phyloP scores from a whole-genome alignment of 2,329 filamentous ascomycete genomes.

The Trichoderma afroharzianum region DNA sequence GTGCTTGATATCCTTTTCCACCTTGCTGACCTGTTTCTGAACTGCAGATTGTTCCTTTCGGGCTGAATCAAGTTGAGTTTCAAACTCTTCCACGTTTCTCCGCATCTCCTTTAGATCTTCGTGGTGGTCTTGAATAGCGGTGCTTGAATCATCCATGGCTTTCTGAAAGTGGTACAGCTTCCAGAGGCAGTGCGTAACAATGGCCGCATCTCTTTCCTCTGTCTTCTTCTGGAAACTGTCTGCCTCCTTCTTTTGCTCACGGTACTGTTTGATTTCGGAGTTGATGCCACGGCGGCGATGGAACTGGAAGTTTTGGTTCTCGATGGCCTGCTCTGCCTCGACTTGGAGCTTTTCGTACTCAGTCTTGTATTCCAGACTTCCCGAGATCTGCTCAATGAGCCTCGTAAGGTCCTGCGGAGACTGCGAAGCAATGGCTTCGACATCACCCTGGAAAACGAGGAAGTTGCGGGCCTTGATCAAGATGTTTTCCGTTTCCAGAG shows the following conservation, averaged over 20 bases:
- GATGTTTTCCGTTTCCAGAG: conserved; percentile 90
- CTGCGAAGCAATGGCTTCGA: conserved; percentile 93
- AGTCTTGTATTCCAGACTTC: conserved; percentile 87
- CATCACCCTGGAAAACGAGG: conserved; percentile 95
- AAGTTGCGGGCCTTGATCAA: conserved; percentile 98
- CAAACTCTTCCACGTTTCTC: conserved; percentile 81
- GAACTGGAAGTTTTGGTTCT: conserved; percentile 84
- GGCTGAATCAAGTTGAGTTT: conserved; percentile 74
- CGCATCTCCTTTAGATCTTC: conserved; percentile 91
- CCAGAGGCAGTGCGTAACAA: conserved; percentile 92
- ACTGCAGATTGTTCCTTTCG: conserved; percentile 78
- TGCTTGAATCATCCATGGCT: conserved; percentile 86
- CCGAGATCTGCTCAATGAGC: conserved; percentile 95
- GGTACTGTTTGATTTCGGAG: conserved; percentile 95
- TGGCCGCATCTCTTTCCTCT: conserved; percentile 83
- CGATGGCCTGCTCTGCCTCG: conserved; percentile 79
- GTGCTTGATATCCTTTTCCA: conserved; percentile 79
- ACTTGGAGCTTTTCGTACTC: conserved; percentile 90
- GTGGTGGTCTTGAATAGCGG: conserved; percentile 87
- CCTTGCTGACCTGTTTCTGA: conserved; percentile 70
- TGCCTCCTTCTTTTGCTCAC: conserved; percentile 93
- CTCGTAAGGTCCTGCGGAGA: conserved; percentile 90
- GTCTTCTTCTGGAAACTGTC: conserved; percentile 90
- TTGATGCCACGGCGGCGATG: conserved; percentile 91
- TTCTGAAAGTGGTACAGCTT: conserved; percentile 95